phyloP scores from a whole-genome alignment of 2,329 filamentous ascomycete genomes.

The Penicillium sp. region DNA sequence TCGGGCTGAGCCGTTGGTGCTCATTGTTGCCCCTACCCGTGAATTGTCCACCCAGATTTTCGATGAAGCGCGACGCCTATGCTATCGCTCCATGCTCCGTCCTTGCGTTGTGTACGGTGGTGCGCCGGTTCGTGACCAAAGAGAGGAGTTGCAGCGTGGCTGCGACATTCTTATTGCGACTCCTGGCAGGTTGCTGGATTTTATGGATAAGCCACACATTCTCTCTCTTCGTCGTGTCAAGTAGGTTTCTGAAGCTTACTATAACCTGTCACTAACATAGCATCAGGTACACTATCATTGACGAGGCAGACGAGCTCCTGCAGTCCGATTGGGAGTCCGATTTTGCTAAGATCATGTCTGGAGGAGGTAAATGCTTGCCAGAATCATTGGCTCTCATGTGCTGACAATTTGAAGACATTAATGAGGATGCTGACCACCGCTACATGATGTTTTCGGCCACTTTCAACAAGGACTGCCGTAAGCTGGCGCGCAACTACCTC shows the following conservation, averaged over 20 bases:
- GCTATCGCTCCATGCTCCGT: conserved; percentile 88
- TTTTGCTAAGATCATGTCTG: conserved; percentile 65
- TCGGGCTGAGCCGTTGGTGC: conserved; percentile 75
- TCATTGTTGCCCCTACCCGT: conserved; percentile 76
- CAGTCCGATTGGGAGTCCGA: conserved; percentile 68
- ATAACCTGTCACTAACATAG: background rate
- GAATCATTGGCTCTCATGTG: too few relatives aligned
- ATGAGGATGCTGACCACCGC: conserved; percentile 61
- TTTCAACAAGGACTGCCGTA: conserved; percentile 70
- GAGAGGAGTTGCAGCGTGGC: conserved; percentile 64
- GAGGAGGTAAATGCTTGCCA: conserved; percentile 69
- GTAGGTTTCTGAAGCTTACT: conserved; percentile 37
- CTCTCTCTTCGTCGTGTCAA: conserved; percentile 67
- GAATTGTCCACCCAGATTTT: conserved; percentile 93
- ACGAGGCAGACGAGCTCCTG: conserved; percentile 92
- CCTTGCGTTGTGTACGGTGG: conserved; percentile 87
- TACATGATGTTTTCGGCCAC: conserved; percentile 89
- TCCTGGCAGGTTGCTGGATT: conserved; percentile 74
- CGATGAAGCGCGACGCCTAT: conserved; percentile 83
- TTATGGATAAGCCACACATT: conserved; percentile 62
- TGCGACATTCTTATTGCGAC: conserved; percentile 85
- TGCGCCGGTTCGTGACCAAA: conserved; percentile 59
- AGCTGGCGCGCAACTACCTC: conserved; percentile 68
- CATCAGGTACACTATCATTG: conserved; percentile 60
- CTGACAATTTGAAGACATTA: conserved; percentile 36